Percentiles rank a stretch among this genome's conserved stretches.
phyloP scores from a whole-genome alignment of 805 yeast genomes.

The Teunomyces funiuensis region DNA sequence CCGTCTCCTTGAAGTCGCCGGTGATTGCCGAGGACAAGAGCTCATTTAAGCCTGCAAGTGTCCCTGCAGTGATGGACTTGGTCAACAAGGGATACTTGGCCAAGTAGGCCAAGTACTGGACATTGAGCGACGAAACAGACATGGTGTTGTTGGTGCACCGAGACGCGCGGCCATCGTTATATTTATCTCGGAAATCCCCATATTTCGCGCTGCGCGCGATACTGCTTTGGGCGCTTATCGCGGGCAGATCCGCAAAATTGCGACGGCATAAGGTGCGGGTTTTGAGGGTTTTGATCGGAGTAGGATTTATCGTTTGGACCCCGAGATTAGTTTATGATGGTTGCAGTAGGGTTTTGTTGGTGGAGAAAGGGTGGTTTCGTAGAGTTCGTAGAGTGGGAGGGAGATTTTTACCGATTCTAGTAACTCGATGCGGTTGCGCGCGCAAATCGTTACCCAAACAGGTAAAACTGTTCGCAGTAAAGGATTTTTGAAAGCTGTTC shows the following conservation, averaged over 20 bases:
- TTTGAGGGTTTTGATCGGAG: no score
- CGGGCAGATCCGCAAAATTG: neutral
- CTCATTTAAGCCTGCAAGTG: constrained; percentile 58
- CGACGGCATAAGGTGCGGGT: neutral
- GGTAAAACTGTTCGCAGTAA: no score
- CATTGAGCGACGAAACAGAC: constrained; percentile 19
- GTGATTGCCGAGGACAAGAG: constrained; percentile 52
- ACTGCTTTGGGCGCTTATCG: neutral
- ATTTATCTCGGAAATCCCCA: constrained; percentile 1
- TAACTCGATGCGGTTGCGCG: neutral
- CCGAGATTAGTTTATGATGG: no score
- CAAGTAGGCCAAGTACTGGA: constrained; percentile 38
- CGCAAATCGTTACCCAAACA: neutral
- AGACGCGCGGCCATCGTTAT: neutral
- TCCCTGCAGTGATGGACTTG: constrained; percentile 56
- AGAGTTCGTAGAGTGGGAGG: neutral
- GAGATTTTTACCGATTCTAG: neutral
- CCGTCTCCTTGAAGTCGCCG: constrained; percentile 37
- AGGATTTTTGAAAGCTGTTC: no score
- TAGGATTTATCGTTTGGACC: no score
- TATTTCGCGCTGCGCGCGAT: neutral
- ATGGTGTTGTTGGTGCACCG: neutral
- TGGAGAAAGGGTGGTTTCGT: neutral
- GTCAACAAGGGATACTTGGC: constrained; percentile 55
- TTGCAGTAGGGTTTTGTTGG: neutral